A percentile compares a stretch with the other conserved stretches of the same genome.
Evolutionary conservation across 805 yeast genomes (phyloP).

Genomic region (Zygoascus tannicola): DNA sequence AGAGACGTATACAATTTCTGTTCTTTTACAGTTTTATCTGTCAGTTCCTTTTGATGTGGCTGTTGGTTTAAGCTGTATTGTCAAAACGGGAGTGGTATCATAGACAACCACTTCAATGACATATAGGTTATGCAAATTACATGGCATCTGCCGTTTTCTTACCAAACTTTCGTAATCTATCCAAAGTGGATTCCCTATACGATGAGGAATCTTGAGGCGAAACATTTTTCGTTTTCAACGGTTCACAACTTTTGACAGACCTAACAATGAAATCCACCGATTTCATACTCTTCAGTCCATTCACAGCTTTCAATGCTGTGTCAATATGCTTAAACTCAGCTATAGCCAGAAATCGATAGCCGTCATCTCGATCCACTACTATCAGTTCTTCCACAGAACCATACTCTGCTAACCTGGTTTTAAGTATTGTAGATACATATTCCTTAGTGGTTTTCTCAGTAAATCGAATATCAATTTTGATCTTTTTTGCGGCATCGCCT

Average conservation of each 20-base stretch:
- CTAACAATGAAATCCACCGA: not conserved
- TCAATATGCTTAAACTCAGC: not conserved
- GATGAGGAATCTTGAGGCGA: not conserved
- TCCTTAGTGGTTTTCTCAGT: too few relatives aligned
- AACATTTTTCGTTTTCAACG: too few relatives aligned
- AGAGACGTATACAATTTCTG: constrained; percentile 76
- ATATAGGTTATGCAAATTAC: too few relatives aligned
- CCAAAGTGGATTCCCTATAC: constrained; percentile 1
- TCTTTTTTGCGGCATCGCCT: too few relatives aligned
- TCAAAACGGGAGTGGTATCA: too few relatives aligned
- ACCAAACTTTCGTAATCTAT: not conserved
- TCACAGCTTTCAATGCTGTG: not conserved
- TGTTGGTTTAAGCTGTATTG: constrained; percentile 46
- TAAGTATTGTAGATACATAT: too few relatives aligned
- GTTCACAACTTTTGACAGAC: too few relatives aligned
- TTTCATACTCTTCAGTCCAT: not conserved
- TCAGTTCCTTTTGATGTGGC: constrained; percentile 68
- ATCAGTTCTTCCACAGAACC: not conserved
- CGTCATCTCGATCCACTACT: not conserved
- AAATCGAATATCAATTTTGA: too few relatives aligned
- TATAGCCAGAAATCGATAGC: not conserved
- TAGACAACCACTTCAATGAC: too few relatives aligned
- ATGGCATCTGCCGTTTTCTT: not conserved
- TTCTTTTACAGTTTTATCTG: constrained; percentile 76
- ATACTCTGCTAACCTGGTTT: too few relatives aligned